These are phyloP conservation scores for Chenopodium album DNA, from an alignment of 148 eudicot genomes.

Conservation along the genomic window DNA sequence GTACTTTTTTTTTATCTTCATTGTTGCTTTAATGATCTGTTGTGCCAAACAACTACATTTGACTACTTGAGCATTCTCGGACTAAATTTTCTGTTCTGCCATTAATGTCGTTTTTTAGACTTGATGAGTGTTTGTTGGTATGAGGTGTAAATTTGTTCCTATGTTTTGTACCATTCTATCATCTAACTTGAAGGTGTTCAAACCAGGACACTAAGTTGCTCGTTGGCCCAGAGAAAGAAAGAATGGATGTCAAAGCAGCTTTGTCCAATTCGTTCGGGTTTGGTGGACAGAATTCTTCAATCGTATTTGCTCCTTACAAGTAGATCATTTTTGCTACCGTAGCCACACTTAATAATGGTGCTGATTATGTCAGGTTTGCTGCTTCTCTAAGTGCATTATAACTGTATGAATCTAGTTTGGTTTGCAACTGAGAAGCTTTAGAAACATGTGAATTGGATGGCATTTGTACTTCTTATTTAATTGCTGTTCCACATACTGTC, in stretches of 20 bases:
- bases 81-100: background rate
- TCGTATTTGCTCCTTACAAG: constrained; percentile 84
- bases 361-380: constrained; percentile 37
- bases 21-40: background rate
- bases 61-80: background rate
- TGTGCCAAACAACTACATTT: background rate
- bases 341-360: constrained; percentile 20
- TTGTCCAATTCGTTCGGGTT: constrained; percentile 95
- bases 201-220: constrained; percentile 70
- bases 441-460: no score
- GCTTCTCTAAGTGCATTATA: background rate
- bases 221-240: constrained; percentile 84
- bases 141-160: background rate
- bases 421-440: no score
- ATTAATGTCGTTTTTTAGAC: background rate
- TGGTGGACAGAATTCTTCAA: constrained; percentile 95
- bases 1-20: background rate
- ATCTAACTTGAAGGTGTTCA: constrained; percentile 19
- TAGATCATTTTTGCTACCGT: constrained; percentile 36
- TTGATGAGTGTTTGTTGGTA: background rate
- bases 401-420: background rate
- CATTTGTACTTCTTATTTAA: no score
- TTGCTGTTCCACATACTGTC: background rate
- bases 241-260: constrained; percentile 76
- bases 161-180: constrained; percentile 3